Evolutionary conservation across 345 rosid species (phyloP).

Genomic region (Melaleuca quinquenervia): DNA sequence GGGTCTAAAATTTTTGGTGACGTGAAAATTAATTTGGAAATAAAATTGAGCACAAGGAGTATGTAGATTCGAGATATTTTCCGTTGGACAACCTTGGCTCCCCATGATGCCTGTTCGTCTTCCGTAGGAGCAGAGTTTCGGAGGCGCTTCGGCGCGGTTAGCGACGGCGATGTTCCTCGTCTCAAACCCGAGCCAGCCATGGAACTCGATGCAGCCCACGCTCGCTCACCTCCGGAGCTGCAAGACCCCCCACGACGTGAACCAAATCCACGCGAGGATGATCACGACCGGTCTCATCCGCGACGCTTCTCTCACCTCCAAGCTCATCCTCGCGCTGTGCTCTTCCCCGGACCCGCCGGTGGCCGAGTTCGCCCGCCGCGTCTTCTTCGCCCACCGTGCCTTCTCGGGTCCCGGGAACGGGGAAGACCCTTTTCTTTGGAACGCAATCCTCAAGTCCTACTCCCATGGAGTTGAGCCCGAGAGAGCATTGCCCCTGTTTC

Average conservation of each 20-base stretch:
- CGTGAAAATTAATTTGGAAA: no score
- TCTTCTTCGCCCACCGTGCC: conserved; percentile 18
- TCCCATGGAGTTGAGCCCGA: conserved; percentile 33
- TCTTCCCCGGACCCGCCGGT: conserved; percentile 13
- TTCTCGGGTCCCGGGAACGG: neutral
- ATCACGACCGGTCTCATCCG: conserved; percentile 24
- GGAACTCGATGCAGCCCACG: conserved; percentile 30
- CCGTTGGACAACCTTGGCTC: neutral
- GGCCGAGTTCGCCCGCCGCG: conserved; percentile 22
- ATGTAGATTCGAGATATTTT: neutral
- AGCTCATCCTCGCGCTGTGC: conserved; percentile 16
- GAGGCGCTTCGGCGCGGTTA: neutral
- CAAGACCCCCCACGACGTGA: conserved; percentile 17
- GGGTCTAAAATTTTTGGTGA: no score
- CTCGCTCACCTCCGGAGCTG: conserved; percentile 20
- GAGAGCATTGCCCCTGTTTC: conserved; percentile 15
- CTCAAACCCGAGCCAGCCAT: conserved; percentile 20
- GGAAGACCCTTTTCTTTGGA: conserved; percentile 37
- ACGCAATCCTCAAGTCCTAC: conserved; percentile 33
- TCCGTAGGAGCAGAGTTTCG: neutral
- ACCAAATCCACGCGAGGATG: conserved; percentile 29
- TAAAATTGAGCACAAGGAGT: no score
- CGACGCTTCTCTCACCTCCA: conserved; percentile 19
- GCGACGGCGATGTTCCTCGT: neutral
- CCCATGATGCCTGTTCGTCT: neutral